phyloP scores from a whole-genome alignment of 495 filamentous ascomycete species.

The Chaetomium fimeti region DNA sequence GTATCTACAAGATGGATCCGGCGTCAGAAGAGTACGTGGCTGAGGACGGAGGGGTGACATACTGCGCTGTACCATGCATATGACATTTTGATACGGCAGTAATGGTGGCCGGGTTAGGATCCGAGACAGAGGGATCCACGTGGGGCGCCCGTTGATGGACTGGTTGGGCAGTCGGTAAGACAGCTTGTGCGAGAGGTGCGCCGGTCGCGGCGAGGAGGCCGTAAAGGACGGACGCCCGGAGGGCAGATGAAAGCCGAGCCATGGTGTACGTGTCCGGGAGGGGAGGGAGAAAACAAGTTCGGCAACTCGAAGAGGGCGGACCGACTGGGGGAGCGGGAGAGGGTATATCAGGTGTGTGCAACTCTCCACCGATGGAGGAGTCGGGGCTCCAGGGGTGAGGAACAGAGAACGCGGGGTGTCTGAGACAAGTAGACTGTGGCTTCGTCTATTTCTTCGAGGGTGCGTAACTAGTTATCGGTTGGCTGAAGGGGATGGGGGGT shows the following conservation, averaged over 20 bases:
- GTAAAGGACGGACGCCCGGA: constrained; percentile 20
- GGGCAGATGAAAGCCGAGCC: constrained; percentile 13
- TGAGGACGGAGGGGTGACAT: background rate
- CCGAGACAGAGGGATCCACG: constrained; percentile 8
- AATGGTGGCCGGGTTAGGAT: constrained; percentile 1
- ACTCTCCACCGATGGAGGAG: background rate
- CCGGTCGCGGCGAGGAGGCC: constrained; percentile 21
- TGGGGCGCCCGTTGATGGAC: constrained; percentile 22
- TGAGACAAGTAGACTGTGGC: constrained; percentile 3
- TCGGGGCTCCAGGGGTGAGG: too few relatives aligned
- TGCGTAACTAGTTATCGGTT: background rate
- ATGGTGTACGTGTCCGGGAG: constrained; percentile 17
- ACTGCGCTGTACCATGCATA: background rate
- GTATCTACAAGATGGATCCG: background rate
- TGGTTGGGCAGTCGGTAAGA: constrained; percentile 5
- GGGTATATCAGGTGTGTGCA: background rate
- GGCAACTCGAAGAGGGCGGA: background rate
- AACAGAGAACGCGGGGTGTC: background rate
- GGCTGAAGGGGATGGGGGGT: background rate
- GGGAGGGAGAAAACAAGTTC: background rate
- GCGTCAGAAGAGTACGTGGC: background rate
- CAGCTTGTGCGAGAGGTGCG: background rate
- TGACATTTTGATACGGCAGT: constrained; percentile 5
- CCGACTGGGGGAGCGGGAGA: background rate
- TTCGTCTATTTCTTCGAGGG: constrained; percentile 5